Percentiles rank a stretch among this genome's conserved stretches.
Evolutionary conservation across 306 rosid species (phyloP).

Genomic region (Cucurbita ficifolia): DNA sequence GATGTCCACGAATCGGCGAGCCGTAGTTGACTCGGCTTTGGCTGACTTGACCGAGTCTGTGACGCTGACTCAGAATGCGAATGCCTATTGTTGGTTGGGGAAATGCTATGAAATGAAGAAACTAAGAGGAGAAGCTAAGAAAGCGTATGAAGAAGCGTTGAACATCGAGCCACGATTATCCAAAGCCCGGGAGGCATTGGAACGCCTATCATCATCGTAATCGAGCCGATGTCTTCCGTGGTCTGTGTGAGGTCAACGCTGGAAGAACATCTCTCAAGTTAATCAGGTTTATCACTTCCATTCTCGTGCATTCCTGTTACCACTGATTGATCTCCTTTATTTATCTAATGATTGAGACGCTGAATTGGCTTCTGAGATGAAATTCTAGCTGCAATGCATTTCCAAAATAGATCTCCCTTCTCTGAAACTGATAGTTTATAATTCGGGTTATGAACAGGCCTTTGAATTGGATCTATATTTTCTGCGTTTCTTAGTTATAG

Average conservation of each 20-base stretch:
- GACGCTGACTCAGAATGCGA: constrained; percentile 38
- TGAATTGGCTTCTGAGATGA: background rate
- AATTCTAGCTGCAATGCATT: background rate
- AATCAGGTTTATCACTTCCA: background rate
- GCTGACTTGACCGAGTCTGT: constrained; percentile 47
- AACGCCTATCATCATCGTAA: constrained; percentile 27
- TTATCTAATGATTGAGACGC: background rate
- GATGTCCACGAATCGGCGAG: constrained; percentile 26
- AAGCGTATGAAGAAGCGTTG: constrained; percentile 59
- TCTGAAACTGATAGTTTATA: background rate
- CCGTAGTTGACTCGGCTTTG: constrained; percentile 40
- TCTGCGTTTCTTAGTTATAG: background rate
- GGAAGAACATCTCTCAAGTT: background rate
- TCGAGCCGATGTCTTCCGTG: background rate
- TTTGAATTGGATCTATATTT: background rate
- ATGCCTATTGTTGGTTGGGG: constrained; percentile 50
- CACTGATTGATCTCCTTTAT: background rate
- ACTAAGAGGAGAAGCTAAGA: constrained; percentile 54
- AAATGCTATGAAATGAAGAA: constrained; percentile 63
- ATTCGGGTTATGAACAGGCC: background rate
- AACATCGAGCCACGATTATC: constrained; percentile 29
- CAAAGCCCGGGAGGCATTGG: constrained; percentile 45
- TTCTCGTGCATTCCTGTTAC: background rate
- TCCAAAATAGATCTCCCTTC: background rate
- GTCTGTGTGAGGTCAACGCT: background rate